phyloP scores from a whole-genome alignment of 2,329 filamentous ascomycete genomes.

The Berkeleyomyces rouxiae region DNA sequence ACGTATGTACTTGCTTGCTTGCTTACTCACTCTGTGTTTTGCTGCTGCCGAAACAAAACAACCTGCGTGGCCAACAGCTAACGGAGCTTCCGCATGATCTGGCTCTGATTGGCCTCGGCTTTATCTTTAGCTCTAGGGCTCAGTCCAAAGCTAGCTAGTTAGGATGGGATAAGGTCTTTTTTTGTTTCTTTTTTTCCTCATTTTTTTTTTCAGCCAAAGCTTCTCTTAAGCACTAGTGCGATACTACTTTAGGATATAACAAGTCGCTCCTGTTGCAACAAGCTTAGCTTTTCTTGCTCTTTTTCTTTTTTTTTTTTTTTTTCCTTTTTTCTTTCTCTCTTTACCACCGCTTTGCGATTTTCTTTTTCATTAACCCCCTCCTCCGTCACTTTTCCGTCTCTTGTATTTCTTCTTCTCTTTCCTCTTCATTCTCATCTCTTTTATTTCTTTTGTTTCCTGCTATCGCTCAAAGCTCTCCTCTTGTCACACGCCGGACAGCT shows the following conservation, averaged over 20 bases:
- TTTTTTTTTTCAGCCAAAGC: not conserved
- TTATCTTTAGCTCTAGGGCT: not conserved
- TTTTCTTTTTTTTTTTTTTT: not conserved
- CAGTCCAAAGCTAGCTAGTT: not conserved
- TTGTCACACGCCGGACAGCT: not conserved
- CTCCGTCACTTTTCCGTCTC: not conserved
- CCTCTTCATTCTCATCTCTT: not conserved
- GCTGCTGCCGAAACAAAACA: too few species aligned
- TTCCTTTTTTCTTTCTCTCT: not conserved
- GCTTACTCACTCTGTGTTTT: not conserved
- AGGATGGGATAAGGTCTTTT: not conserved
- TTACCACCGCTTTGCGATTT: not conserved
- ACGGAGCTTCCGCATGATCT: not conserved
- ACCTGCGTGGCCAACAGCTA: not conserved
- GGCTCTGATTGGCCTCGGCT: not conserved
- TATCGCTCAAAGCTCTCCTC: not conserved
- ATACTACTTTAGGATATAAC: constrained; percentile 1
- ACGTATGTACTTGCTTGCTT: too few species aligned
- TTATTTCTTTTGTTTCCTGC: constrained; percentile 3
- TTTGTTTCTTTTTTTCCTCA: not conserved
- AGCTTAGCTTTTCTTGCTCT: not conserved
- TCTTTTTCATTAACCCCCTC: not conserved
- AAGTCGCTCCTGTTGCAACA: not conserved
- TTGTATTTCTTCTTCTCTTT: not conserved
- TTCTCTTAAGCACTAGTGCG: constrained; percentile 1